A percentile compares a stretch with the other conserved stretches of the same genome.
Evolutionary conservation across 352 stramenopile species (phyloP).

Genomic region (Globisporangium apiculatum): DNA sequence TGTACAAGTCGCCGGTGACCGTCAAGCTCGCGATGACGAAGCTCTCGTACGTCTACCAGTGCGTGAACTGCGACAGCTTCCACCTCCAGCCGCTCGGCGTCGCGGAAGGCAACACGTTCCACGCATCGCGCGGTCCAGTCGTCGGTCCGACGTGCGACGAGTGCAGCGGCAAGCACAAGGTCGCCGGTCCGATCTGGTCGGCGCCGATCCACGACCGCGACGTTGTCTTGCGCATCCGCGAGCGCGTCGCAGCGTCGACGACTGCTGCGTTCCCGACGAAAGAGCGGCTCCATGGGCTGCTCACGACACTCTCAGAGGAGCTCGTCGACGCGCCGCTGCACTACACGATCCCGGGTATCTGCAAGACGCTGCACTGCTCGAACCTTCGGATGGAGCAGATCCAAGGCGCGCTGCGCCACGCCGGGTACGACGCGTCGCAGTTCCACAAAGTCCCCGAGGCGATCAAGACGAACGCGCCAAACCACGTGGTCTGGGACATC

Average conservation of each 20-base stretch:
- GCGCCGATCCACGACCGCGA: conserved; percentile 94
- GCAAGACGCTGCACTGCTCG: conserved; percentile 89
- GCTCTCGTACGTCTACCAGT: conserved; percentile 87
- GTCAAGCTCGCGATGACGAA: conserved; percentile 92
- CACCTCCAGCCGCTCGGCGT: conserved; percentile 93
- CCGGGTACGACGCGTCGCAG: conserved; percentile 95
- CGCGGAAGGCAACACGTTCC: conserved; percentile 79
- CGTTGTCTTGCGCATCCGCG: conserved; percentile 77
- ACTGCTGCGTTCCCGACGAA: conserved; percentile 87
- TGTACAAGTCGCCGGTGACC: conserved; percentile 94
- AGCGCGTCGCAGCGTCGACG: conserved; percentile 69
- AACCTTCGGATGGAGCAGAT: conserved; percentile 93
- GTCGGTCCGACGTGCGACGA: conserved; percentile 73
- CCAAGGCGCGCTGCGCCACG: conserved; percentile 92
- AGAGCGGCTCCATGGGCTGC: conserved; percentile 89
- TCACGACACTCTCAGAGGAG: conserved; percentile 96
- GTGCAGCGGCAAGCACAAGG: conserved; percentile 79
- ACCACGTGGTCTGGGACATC: conserved; percentile 97
- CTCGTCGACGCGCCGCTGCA: conserved; percentile 93
- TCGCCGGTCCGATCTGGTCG: conserved; percentile 97
- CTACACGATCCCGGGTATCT: conserved; percentile 94
- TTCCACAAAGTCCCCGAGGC: conserved; percentile 98
- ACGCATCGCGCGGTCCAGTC: conserved; percentile 67
- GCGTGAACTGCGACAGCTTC: conserved; percentile 96
- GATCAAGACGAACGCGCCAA: conserved; percentile 98